Base-by-base conservation (phyloP, 2,329 filamentous ascomycete species). In the Pseudocercospora macadamiae region DNA sequence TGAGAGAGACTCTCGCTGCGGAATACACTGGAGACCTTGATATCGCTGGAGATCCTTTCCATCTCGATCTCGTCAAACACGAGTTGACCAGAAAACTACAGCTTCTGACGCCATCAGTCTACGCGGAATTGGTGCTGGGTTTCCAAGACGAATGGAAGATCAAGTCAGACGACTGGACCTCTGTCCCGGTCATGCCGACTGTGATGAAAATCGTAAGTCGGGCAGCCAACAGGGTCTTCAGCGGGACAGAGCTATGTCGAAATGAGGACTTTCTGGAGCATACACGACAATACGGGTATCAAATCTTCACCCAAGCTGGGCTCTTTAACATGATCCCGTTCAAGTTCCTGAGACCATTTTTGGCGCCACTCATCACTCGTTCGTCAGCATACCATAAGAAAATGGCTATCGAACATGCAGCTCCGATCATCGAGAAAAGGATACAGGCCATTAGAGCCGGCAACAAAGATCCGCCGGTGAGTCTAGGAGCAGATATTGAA, bases 181-280 rank as follows among this genome's bases (percentile, higher is more conserved):
- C 55, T 3, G 32, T 66, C 2, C 26, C 45, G 6, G 54, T 51
- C 1, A 56, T 56, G 25, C 36, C 25, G 10, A 55, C 61, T 1
- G 59, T 55, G 18, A 56, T 52, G 36, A 55, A 49, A 28, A 63
- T 66, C 18, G 48, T 66, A 10, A 63, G 61, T 39, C 51, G 61
- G 21, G 64, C 61, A 4, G 64, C 64, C 1, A 66, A 66, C 30
- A 53, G 63, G 8, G 61, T 65, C 4, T 62, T 66, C 18, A 57
- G 58, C 21, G 63, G 64, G n/a, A 53, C 44, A 8, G 61, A 62
- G 26, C 59, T 66, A 4, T 66, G 64, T 32, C 54, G 62, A 8
- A 61, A 55, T 36, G 55, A 54, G 3, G 59, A 62, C 10, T 66
- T 61, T 30, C 34, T 66, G 10, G 55, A 63, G 3, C 39, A 47